Base-by-base conservation (phyloP, 2,329 filamentous ascomycete species). In the Rhynchosporium agropyri region DNA sequence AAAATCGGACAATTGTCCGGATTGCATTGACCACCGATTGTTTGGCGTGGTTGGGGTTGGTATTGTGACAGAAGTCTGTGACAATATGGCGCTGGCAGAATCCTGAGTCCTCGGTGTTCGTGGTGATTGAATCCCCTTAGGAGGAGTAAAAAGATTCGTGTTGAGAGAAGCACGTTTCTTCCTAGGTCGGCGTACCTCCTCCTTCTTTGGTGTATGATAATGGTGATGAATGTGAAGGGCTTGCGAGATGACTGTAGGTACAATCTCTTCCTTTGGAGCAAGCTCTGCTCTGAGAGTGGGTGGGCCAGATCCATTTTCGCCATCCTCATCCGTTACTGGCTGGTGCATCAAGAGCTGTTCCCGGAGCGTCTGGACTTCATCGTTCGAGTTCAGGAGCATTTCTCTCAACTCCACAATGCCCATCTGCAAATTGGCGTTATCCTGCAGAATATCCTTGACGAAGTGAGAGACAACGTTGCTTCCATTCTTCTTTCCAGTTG, bases 151-250 rank as follows among this genome's bases (percentile, higher is more conserved):
- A 15, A 89, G 76, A 36, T 83, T 81, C 0, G 86, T 79, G 12
- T 83, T 83, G 9, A 91, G 78, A 28, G 85, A 81, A 38, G 85
- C 83, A 1, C 90, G 86, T 78, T 88, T 89, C 78, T 91, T 96
- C 77, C 87, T 91, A 8, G 84, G 79, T 64, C 87, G 87, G 68
- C 84, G 84, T 15, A 75, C 72, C 63, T 90, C 87, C 26, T 83
- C 80, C 74, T 86, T 88, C 59, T 83, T 78, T 1, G 86, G 79
- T 10, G 88, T 84, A 69, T 97, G 92, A 73, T 97, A 97, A 74
- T 98, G 94, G 71, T 98, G 93, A 72, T 98, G 94, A 51, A 98
- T 90, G 71, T 97, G 94, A 13, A 97, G 79, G 71, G 95, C 91
- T 71, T 91, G 89, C 0, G 89, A 88, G 2, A 83, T 65, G 42